Conservation (phyloP, 352 stramenopile genomes). For the Proteromonas lacertae region DNA sequence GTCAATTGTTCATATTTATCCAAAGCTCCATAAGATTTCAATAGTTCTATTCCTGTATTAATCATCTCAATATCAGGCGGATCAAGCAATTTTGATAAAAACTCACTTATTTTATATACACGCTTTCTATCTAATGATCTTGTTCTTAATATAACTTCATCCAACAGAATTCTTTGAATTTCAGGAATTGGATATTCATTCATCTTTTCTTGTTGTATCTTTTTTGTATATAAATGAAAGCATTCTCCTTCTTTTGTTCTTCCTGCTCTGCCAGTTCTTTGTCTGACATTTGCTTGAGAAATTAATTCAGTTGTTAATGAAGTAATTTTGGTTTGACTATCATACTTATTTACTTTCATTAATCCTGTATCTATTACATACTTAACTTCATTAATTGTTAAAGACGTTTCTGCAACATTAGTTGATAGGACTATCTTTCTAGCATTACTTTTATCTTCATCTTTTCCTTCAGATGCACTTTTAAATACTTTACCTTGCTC, state of each 20-base stretch:
- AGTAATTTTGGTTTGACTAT: slow-evolving; percentile 19
- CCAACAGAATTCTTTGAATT: slow-evolving; percentile 1
- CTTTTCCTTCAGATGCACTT: background rate
- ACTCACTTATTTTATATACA: no score
- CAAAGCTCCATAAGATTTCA: no score
- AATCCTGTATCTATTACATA: slow-evolving; percentile 83
- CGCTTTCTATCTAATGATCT: no score
- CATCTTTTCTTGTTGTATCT: no score
- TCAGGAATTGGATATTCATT: background rate
- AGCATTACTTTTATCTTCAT: slow-evolving; percentile 3
- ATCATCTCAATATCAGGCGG: no score
- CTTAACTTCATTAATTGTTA: slow-evolving; percentile 70
- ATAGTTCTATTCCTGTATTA: no score
- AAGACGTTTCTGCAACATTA: slow-evolving; percentile 74
- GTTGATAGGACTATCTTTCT: slow-evolving; percentile 64
- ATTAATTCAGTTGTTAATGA: slow-evolving; percentile 9
- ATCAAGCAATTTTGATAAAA: no score
- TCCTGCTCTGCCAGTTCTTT: slow-evolving; percentile 42
- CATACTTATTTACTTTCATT: slow-evolving; percentile 41
- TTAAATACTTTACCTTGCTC: slow-evolving; percentile 73
- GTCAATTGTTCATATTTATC: no score
- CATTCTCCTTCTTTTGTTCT: slow-evolving; percentile 48
- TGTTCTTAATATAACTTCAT: background rate
- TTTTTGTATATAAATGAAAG: no score
- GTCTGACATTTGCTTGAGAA: slow-evolving; percentile 20